phyloP scores from a whole-genome alignment of 116 monocot genomes.

The Posidonia oceanica region DNA sequence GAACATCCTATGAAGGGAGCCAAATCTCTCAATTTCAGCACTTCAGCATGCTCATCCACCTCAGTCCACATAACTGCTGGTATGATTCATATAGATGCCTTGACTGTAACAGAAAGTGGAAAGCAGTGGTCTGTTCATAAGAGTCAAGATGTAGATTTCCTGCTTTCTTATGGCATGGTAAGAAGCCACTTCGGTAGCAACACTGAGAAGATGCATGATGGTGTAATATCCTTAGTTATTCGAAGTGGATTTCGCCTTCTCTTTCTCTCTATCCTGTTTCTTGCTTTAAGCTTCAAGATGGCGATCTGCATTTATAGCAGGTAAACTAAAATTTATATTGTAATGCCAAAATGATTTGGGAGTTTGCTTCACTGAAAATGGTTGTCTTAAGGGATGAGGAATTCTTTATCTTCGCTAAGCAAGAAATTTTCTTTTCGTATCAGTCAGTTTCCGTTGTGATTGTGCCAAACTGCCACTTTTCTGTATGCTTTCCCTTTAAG shows the following conservation, averaged over 20 bases:
- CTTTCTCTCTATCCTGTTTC: conserved; percentile 36
- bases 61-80: conserved; percentile 44
- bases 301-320: conserved; percentile 27
- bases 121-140: conserved; percentile 25
- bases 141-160: conserved; percentile 20
- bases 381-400: no score
- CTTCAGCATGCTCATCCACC: conserved; percentile 13
- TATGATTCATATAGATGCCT: conserved; percentile 29
- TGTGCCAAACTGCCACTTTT: no score
- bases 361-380: no score
- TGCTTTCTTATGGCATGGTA: conserved; percentile 17
- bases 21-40: conserved; percentile 12
- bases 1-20: conserved; percentile 17
- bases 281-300: conserved; percentile 32
- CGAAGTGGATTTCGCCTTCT: conserved; percentile 31
- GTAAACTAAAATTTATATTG: conserved; percentile 12
- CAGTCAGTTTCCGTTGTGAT: no score
- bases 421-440: no score
- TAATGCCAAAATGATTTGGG: neutral
- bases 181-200: neutral
- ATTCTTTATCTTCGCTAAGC: no score
- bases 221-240: conserved; percentile 14
- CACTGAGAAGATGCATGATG: conserved; percentile 13
- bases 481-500: no score
- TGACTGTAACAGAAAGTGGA: conserved; percentile 3